Conservation (phyloP, 768 basidiomycete species). For the Panaeolus cyanescens region DNA sequence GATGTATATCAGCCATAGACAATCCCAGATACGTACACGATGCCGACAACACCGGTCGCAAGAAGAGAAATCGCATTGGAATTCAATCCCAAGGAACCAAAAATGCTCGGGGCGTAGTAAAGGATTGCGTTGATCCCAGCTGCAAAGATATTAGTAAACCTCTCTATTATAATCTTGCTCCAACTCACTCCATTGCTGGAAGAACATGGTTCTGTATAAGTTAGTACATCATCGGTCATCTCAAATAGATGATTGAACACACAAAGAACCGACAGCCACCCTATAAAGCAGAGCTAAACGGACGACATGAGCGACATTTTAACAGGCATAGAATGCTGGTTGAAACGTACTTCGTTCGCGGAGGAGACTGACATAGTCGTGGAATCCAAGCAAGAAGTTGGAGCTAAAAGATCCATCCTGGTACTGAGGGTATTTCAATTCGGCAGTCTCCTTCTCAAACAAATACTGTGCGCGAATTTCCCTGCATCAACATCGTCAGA, state of each 20-base stretch:
- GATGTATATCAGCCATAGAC: not conserved
- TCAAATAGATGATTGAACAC: constrained; percentile 16
- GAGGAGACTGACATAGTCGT: constrained; percentile 64
- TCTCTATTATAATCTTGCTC: not conserved
- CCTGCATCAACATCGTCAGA: constrained; percentile 26
- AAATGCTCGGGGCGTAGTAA: constrained; percentile 78
- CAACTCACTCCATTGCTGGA: constrained; percentile 74
- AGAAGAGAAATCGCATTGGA: constrained; percentile 59
- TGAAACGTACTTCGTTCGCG: constrained; percentile 41
- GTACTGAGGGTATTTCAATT: constrained; percentile 57
- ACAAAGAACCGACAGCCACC: constrained; percentile 61
- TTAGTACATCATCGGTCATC: constrained; percentile 2
- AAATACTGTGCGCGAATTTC: constrained; percentile 76
- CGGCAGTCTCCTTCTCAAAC: constrained; percentile 68
- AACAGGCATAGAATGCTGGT: not conserved
- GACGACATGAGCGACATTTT: not conserved
- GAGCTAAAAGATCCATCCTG: constrained; percentile 63
- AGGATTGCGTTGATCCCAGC: constrained; percentile 72
- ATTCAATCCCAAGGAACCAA: constrained; percentile 56
- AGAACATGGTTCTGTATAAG: constrained; percentile 62
- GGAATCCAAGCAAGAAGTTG: constrained; percentile 60
- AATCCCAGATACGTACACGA: constrained; percentile 51
- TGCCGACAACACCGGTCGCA: constrained; percentile 73
- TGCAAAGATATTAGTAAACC: constrained; percentile 11
- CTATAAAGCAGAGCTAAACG: constrained; percentile 57